Conservation (phyloP, 352 stramenopile species). For the Globisporangium middletonii region DNA sequence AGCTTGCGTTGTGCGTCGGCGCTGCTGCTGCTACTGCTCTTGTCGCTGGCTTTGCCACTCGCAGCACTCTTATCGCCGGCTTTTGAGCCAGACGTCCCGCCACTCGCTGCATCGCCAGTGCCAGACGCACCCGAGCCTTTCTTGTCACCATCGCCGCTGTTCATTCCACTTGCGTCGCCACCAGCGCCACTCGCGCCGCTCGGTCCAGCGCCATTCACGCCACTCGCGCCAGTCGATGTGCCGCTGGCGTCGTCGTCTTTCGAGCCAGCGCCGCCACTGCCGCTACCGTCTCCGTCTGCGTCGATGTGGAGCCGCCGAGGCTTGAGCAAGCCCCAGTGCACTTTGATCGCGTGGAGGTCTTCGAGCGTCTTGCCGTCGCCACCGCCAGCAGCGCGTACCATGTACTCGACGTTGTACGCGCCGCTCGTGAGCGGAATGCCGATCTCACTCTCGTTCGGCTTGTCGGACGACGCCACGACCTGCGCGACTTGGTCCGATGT, state of each 20-base stretch:
- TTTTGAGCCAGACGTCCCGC: slow-evolving; percentile 15
- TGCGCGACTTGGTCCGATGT: slow-evolving; percentile 55
- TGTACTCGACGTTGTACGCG: slow-evolving; percentile 66
- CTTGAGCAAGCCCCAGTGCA: slow-evolving; percentile 69
- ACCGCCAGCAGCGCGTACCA: slow-evolving; percentile 42
- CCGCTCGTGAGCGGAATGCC: slow-evolving; percentile 47
- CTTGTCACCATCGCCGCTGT: slow-evolving; percentile 34
- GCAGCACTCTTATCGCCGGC: slow-evolving; percentile 27
- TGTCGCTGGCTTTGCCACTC: slow-evolving; percentile 15
- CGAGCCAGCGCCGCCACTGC: slow-evolving; percentile 2
- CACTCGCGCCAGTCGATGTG: slow-evolving; percentile 2
- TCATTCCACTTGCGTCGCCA: slow-evolving; percentile 6
- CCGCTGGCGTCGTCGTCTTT: slow-evolving; percentile 19
- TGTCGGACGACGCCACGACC: slow-evolving; percentile 33
- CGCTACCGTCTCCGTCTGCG: slow-evolving; percentile 15
- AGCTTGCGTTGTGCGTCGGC: slow-evolving; percentile 48
- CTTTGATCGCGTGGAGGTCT: slow-evolving; percentile 56
- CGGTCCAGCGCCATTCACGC: too few species aligned
- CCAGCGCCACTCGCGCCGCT: background rate
- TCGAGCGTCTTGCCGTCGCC: slow-evolving; percentile 42
- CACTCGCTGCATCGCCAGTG: slow-evolving; percentile 15
- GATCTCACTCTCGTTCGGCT: slow-evolving; percentile 74
- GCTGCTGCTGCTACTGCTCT: background rate
- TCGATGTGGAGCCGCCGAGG: slow-evolving; percentile 42
- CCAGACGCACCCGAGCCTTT: slow-evolving; percentile 20